These are phyloP conservation scores for Lizanozyma gosingica DNA, from an alignment of 1,139 yeast species.

Conservation along the genomic window DNA sequence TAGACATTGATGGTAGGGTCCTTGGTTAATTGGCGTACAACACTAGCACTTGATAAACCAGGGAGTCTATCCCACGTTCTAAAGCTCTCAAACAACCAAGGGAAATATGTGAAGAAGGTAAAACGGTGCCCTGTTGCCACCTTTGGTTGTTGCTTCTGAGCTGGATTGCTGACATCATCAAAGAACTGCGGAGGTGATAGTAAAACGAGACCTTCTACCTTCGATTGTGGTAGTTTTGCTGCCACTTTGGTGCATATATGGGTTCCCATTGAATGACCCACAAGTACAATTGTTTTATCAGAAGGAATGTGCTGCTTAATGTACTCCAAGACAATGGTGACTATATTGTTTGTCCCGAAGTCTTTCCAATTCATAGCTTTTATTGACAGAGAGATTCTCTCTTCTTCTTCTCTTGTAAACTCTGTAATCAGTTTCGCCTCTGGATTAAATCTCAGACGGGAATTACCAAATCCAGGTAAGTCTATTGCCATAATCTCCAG, in stretches of 20 bases:
- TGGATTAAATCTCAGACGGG: conserved; percentile 18
- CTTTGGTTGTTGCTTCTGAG: conserved; percentile 1
- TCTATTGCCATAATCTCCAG: conserved; percentile 58
- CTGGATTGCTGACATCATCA: conserved; percentile 15
- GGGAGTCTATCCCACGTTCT: conserved; percentile 54
- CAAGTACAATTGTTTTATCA: conserved; percentile 42
- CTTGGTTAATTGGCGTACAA: conserved; percentile 40
- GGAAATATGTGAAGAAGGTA: conserved; percentile 27
- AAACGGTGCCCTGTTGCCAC: conserved; percentile 1
- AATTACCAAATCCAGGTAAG: conserved; percentile 69
- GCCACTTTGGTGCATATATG: conserved; percentile 44
- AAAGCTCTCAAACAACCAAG: conserved; percentile 45
- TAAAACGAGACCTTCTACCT: conserved; percentile 38
- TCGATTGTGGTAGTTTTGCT: conserved; percentile 25
- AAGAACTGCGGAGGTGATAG: conserved; percentile 48
- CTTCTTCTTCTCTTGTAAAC: conserved; percentile 18
- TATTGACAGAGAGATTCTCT: conserved; percentile 21
- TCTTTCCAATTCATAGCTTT: conserved; percentile 30
- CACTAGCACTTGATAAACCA: conserved; percentile 54
- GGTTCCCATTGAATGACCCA: conserved; percentile 77
- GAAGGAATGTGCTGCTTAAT: conserved; percentile 30
- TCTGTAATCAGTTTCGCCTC: conserved; percentile 14
- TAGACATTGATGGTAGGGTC: conserved; percentile 22
- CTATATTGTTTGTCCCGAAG: conserved; percentile 41
- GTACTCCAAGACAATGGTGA: conserved; percentile 33